Base-by-base conservation (phyloP, 495 filamentous ascomycete species). In the Chaetomidium leptoderma region DNA sequence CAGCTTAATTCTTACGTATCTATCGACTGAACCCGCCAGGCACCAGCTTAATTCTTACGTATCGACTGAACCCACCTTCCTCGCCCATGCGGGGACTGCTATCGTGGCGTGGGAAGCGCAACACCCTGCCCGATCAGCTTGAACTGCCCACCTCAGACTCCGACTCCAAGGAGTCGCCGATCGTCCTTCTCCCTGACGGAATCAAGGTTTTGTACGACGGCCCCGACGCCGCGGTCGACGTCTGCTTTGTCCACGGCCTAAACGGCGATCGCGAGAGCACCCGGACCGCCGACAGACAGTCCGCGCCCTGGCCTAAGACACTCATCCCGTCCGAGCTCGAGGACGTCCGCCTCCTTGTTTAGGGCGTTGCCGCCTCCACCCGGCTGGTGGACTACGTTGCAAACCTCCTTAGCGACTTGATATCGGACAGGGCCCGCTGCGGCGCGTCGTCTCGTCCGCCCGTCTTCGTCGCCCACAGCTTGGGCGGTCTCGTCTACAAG, bases 401-500 rank as follows among this genome's bases (percentile, higher is more conserved):
- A 3, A 69, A 67, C 45, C 53, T 69, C 14, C 47, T 71, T 33
- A 49, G 26, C 42, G 53, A 62, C 17, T 14, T 66, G 21, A 48
- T 51, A 17, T 32, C 35, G 14, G 50, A 62, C 33, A 57, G 55
- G 37, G n/a, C 8, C 16, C 1, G n/a, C 32, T 10, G 33, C 50
- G 39, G 51, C 17, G 55, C 53, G 14, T 30, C 62, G 16, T 56
- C 33, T 39, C 66, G 62, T 9, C 64, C 66, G 23, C 55, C 69
- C 27, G 59, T 71, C 23, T 65, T 71, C 26, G 56, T 71, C 30
- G 75, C 55, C 61, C 62, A 70, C 17, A 71, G 65, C 42, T 71
- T 81, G 43, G 62, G 57, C 33, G 76, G 78, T 37, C 68, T 81
- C 0, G 71, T 80, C 16, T 74, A 69, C 60, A 65, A 78, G 39